Evolutionary conservation across 257 asterid genomes (phyloP).

Genomic region (Ajuga chamaepitys): DNA sequence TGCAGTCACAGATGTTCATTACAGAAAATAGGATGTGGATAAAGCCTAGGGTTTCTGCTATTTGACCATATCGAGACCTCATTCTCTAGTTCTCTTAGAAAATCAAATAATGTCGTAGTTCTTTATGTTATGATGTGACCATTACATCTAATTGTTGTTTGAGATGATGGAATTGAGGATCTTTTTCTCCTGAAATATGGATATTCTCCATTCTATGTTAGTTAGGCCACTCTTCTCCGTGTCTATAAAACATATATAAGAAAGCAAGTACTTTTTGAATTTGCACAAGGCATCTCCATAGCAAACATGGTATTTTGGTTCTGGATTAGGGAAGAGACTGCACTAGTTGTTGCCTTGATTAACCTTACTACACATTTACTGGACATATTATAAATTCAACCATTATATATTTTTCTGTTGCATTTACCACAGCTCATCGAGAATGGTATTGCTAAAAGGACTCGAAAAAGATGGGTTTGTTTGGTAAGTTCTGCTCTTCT

Average conservation of each 20-base stretch:
- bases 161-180: background rate
- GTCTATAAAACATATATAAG: background rate
- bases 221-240: background rate
- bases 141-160: background rate
- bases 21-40: background rate
- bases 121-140: background rate
- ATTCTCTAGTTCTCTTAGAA: background rate
- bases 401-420: background rate
- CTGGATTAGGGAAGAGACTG: background rate
- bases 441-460: conserved; percentile 72
- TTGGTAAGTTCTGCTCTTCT: conserved; percentile 44
- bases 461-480: conserved; percentile 58
- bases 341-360: background rate
- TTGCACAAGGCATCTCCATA: background rate
- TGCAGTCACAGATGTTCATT: background rate
- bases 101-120: background rate
- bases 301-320: background rate
- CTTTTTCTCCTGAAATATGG: background rate
- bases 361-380: background rate
- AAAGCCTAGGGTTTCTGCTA: background rate
- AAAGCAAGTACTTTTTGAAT: background rate
- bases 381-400: background rate
- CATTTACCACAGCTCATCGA: conserved; percentile 52
- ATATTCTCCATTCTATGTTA: background rate
- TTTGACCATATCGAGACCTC: background rate